Conservation (phyloP, 208 protist genomes). For the Angomonas ambiguus region DNA sequence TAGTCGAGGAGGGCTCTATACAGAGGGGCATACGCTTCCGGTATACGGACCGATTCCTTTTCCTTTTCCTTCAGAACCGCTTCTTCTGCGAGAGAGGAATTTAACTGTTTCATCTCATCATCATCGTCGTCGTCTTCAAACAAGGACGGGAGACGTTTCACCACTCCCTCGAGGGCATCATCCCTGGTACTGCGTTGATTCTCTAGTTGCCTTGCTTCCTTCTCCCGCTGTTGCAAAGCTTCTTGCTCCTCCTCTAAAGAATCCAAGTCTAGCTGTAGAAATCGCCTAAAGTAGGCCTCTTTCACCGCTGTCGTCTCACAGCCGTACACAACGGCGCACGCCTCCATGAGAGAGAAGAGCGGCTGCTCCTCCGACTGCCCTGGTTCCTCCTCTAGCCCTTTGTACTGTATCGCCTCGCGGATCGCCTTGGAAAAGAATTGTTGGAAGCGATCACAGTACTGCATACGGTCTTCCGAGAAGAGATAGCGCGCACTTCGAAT, state of each 20-base stretch:
- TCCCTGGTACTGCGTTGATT: conserved; percentile 8
- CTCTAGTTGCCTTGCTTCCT: conserved; percentile 28
- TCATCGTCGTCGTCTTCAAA: conserved; percentile 3
- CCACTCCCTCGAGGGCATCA: background rate
- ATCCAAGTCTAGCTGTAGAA: conserved; percentile 65
- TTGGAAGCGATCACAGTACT: conserved; percentile 85
- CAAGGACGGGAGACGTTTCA: conserved; percentile 7
- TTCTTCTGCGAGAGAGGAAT: background rate
- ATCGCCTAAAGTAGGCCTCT: conserved; percentile 64
- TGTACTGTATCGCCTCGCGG: background rate
- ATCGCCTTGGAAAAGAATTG: conserved; percentile 49
- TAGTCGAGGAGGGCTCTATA: conserved; percentile 65
- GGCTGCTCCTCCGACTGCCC: conserved; percentile 33
- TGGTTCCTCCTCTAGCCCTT: background rate
- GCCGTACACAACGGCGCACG: conserved; percentile 78
- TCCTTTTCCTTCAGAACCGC: background rate
- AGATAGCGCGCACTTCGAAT: conserved; percentile 73
- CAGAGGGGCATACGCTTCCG: conserved; percentile 56
- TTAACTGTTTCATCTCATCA: background rate
- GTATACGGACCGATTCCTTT: conserved; percentile 24
- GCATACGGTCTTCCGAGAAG: conserved; percentile 75
- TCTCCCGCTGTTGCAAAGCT: conserved; percentile 31
- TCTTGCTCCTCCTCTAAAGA: conserved; percentile 51
- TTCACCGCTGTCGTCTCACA: conserved; percentile 55
- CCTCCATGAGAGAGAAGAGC: conserved; percentile 87